These are phyloP conservation scores for Plasmodium blacklocki DNA, from an alignment of 169 alveolate genomes.

Conservation along the genomic window DNA sequence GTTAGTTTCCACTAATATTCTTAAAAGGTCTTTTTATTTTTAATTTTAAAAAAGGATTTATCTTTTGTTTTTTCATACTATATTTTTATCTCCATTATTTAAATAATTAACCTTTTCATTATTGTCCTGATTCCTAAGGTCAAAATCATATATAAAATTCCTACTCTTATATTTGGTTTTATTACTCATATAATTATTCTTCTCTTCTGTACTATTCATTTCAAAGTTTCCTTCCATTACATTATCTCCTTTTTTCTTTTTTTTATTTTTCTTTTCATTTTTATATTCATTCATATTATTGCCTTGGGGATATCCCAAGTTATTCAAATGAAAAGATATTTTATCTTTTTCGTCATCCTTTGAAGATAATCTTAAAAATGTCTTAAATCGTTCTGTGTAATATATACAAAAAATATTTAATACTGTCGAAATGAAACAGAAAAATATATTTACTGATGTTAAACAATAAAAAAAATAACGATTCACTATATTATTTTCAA, in stretches of 20 bases:
- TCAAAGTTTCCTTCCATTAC: neutral
- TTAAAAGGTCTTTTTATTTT: too few species aligned
- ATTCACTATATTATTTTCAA: conserved; percentile 5
- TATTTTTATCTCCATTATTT: too few species aligned
- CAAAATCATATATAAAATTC: too few species aligned
- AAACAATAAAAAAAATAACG: conserved; percentile 34
- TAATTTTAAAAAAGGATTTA: too few species aligned
- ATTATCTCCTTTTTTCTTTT: neutral
- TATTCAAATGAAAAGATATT: neutral
- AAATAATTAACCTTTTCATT: too few species aligned
- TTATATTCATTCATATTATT: neutral
- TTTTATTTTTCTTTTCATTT: neutral
- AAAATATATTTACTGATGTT: conserved; percentile 6
- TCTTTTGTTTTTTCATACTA: too few species aligned
- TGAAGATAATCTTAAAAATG: conserved; percentile 4
- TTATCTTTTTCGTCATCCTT: conserved; percentile 3
- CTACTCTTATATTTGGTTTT: too few species aligned
- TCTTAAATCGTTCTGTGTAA: conserved; percentile 31
- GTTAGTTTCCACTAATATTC: too few species aligned
- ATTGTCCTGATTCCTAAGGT: too few species aligned
- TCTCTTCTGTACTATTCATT: neutral
- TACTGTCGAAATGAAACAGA: conserved; percentile 31
- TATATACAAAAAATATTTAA: conserved; percentile 29
- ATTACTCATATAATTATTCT: neutral
- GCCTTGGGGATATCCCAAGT: neutral